phyloP scores from a whole-genome alignment of 805 yeast species.

The Diddensiella caesifluorescens region DNA sequence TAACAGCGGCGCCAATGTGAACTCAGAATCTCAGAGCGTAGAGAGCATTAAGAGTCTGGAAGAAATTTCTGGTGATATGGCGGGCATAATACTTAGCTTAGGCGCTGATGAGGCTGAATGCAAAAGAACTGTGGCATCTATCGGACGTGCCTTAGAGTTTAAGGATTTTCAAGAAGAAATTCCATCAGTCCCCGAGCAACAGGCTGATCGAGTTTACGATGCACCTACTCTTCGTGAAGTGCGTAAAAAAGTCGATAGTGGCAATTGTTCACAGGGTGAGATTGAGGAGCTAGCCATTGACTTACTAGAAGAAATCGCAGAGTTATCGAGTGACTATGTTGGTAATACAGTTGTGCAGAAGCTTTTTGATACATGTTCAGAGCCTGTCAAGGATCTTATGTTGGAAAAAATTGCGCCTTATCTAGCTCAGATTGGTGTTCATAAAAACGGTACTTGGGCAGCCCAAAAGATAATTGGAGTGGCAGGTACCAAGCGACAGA shows the following conservation, averaged over 20 bases:
- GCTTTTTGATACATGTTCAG: conserved; percentile 66
- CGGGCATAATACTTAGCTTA: conserved; percentile 29
- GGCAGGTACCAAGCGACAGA: conserved; percentile 58
- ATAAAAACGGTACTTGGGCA: conserved; percentile 99
- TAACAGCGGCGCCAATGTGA: too few relatives aligned
- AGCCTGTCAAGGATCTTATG: conserved; percentile 73
- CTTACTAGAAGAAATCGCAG: conserved; percentile 85
- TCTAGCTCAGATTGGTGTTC: conserved; percentile 87
- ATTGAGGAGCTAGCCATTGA: conserved; percentile 77
- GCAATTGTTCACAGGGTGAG: conserved; percentile 50
- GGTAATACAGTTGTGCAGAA: conserved; percentile 97
- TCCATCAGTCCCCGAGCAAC: conserved; percentile 67
- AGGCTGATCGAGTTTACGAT: conserved; percentile 66
- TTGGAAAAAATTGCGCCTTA: conserved; percentile 70
- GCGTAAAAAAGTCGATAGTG: conserved; percentile 64
- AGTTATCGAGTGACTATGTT: conserved; percentile 82
- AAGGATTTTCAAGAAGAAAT: conserved; percentile 29
- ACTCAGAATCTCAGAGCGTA: not conserved
- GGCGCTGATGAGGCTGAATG: conserved; percentile 31
- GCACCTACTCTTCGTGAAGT: conserved; percentile 84
- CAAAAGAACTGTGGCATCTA: conserved; percentile 26
- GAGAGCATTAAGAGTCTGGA: conserved; percentile 11
- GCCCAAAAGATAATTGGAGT: conserved; percentile 90
- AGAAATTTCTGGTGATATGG: conserved; percentile 30
- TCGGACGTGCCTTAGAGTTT: conserved; percentile 29